Conservation (phyloP, 2,329 filamentous ascomycete species). For the Rugonectria rugulosa region DNA sequence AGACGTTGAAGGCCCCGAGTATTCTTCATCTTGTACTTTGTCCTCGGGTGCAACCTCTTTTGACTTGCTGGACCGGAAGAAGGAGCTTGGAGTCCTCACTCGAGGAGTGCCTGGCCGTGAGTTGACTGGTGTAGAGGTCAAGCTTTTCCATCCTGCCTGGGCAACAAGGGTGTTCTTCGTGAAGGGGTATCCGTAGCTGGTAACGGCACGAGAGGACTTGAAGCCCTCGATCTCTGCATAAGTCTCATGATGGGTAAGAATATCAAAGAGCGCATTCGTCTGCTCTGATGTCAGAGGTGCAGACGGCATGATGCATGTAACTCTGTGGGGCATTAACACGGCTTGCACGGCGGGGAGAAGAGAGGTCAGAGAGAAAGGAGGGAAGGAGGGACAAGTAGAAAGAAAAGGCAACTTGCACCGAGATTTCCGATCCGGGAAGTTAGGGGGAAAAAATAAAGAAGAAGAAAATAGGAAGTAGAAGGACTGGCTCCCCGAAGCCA, state of each 20-base stretch:
- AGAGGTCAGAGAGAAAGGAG: too few relatives aligned
- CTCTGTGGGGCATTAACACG: constrained; percentile 18
- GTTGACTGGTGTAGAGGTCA: constrained; percentile 33
- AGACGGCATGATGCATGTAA: constrained; percentile 32
- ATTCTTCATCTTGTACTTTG: constrained; percentile 34
- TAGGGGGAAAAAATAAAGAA: too few relatives aligned
- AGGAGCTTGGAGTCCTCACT: constrained; percentile 34
- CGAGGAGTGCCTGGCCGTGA: constrained; percentile 40
- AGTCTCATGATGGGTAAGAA: constrained; percentile 66
- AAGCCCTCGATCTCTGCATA: constrained; percentile 77
- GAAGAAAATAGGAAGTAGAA: too few relatives aligned
- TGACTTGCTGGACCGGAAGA: background rate
- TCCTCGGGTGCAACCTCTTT: constrained; percentile 6
- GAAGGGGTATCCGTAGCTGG: constrained; percentile 76
- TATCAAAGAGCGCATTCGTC: constrained; percentile 63
- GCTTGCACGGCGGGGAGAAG: too few relatives aligned
- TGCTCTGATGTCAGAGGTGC: constrained; percentile 48
- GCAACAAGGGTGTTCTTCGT: constrained; percentile 32
- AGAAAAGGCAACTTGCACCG: background rate
- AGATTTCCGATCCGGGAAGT: background rate
- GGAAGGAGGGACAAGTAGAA: background rate
- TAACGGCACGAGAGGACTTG: constrained; percentile 69
- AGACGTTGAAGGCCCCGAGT: constrained; percentile 53
- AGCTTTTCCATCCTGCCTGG: constrained; percentile 28
- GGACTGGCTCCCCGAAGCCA: background rate